Base-by-base conservation (phyloP, 495 filamentous ascomycete species). In the Penicillium roqueforti region DNA sequence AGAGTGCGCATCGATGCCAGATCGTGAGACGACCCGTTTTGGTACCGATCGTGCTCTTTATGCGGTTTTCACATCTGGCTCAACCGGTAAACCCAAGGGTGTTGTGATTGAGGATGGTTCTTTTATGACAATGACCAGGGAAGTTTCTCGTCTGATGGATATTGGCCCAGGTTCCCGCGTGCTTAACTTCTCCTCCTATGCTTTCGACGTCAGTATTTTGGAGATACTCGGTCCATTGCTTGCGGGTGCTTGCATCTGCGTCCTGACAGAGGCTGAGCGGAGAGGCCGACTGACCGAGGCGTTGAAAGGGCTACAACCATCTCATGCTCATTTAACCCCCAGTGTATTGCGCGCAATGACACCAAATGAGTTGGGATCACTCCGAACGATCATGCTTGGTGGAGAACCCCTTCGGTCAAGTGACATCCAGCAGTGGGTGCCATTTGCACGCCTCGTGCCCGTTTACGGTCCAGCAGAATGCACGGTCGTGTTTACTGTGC, bases 401-500 rank as follows among this genome's bases (percentile, higher is more conserved):
- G 75, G 75, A 10, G 75, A 78, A 47, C 63, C 76, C 4, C 63
- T 82, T 60, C 55, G 68, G 1, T 58, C 68, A 38, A 66, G 68
- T 18, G 52, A 72, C 32, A 52, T 78, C 6, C 44, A 55, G 6
- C 64, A 57, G 8, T 83, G 81, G 82, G 72, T 69, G 7, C 64
- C 66, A 14, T 63, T 65, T 18, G 57, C 70, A 16, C 67, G 56
- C 41, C 66, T 79, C 19, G 54, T 80, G 26, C 79, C 79, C 44
- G 74, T 65, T 2, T 85, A 85, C 57, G 82, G 82, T 0, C 82
- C 82, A 0, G 68, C 65, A 1, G 80, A 83, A 60, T 74, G 66
- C 54, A 47, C 53, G 11, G 46, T 51, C 16, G 50, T 50, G 20
- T 42, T 25, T 20, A 46, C 53, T 3, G 28, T 51, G 16, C 47